phyloP scores from a whole-genome alignment of 179 eudicot species.

The Dionaea muscipula region DNA sequence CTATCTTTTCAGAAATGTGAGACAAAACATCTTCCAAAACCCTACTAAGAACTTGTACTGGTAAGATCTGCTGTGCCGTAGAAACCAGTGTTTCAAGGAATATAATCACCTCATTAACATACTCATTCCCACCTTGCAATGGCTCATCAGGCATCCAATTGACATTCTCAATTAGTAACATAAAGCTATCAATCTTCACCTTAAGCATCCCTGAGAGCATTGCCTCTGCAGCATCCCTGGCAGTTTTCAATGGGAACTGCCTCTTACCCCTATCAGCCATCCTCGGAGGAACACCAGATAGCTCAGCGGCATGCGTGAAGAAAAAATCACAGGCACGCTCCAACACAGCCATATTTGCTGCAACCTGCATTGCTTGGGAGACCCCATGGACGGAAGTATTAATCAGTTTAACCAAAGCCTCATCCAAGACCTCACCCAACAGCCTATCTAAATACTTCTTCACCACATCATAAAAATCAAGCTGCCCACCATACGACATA shows the following conservation, averaged over 20 bases:
- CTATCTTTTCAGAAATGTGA: conserved; percentile 77
- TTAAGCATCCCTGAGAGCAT: conserved; percentile 83
- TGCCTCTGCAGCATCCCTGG: conserved; percentile 85
- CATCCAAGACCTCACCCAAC: conserved; percentile 71
- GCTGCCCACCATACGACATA: conserved; percentile 94
- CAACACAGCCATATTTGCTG: conserved; percentile 89
- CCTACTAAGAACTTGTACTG: conserved; percentile 64
- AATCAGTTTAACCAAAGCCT: conserved; percentile 59
- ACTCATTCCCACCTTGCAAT: conserved; percentile 69
- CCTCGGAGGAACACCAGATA: conserved; percentile 81
- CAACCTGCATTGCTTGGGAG: conserved; percentile 90
- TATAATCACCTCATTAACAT: conserved; percentile 84
- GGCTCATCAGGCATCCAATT: conserved; percentile 92
- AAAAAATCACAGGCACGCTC: conserved; percentile 98
- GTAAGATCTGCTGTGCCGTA: conserved; percentile 87
- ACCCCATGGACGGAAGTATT: conserved; percentile 54
- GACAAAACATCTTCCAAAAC: conserved; percentile 64
- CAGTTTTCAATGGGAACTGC: conserved; percentile 61
- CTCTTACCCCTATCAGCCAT: conserved; percentile 84
- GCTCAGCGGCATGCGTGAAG: conserved; percentile 89
- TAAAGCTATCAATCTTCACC: conserved; percentile 73
- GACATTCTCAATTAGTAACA: conserved; percentile 70
- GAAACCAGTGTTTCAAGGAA: conserved; percentile 82
- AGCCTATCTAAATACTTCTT: conserved; percentile 89
- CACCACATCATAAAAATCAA: conserved; percentile 84